A percentile compares a stretch with the other conserved stretches of the same genome.
These are phyloP conservation scores for Petunia axillaris DNA, from an alignment of 257 asterid species.

Conservation along the genomic window DNA sequence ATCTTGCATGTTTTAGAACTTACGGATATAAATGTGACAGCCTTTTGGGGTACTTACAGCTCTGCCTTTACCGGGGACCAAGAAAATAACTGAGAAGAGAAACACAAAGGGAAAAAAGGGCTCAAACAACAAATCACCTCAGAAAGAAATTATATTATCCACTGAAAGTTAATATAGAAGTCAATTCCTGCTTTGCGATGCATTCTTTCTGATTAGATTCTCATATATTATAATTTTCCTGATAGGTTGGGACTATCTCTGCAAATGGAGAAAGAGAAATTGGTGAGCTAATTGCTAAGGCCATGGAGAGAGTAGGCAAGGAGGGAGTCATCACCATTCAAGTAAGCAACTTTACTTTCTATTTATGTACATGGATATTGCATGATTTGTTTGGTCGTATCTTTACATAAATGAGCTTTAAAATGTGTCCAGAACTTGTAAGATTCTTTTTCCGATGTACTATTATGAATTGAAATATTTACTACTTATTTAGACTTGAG, in stretches of 20 bases:
- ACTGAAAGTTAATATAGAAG: neutral
- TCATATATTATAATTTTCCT: neutral
- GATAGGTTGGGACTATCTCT: constrained; percentile 92
- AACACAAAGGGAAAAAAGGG: neutral
- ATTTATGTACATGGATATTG: neutral
- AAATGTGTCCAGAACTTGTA: neutral
- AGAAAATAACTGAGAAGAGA: neutral
- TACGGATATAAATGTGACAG: neutral
- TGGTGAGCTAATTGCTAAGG: constrained; percentile 95
- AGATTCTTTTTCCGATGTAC: neutral
- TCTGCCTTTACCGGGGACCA: neutral
- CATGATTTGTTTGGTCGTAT: neutral
- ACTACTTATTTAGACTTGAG: neutral
- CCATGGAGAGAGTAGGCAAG: constrained; percentile 98
- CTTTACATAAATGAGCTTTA: neutral
- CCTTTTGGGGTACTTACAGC: neutral
- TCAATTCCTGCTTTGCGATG: neutral
- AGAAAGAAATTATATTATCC: neutral
- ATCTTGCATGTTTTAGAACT: constrained; percentile 21
- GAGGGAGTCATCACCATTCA: constrained; percentile 97
- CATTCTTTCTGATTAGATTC: neutral
- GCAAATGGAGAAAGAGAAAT: constrained; percentile 92
- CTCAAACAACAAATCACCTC: neutral
- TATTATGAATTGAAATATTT: neutral
- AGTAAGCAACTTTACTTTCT: constrained; percentile 48